A percentile compares a stretch with the other conserved stretches of the same genome.
Conservation (phyloP, 176 grass and related monocot genomes). For the Carex pumila region DNA sequence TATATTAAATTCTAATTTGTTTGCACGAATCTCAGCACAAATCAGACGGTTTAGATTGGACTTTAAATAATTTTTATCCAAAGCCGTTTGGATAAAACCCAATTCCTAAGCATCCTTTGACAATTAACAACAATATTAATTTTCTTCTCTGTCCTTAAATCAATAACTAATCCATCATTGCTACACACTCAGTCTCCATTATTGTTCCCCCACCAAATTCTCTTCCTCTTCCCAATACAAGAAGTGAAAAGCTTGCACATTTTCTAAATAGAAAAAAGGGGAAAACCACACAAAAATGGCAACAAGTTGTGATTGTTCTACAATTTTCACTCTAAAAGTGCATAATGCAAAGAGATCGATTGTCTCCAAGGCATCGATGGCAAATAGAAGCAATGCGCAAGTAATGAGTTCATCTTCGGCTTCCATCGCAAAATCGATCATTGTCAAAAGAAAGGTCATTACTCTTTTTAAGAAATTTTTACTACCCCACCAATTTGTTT, state of each 20-base stretch:
- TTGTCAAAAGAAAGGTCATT: conserved; percentile 11
- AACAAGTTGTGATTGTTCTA: neutral
- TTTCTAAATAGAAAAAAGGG: neutral
- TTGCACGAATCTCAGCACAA: too few species aligned
- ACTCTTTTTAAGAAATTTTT: neutral
- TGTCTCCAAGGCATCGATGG: neutral
- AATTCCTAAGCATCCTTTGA: neutral
- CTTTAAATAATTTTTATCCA: too few species aligned
- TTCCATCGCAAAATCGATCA: conserved; percentile 5
- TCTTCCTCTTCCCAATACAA: neutral
- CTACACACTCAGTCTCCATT: neutral
- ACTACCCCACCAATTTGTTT: neutral
- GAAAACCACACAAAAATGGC: neutral
- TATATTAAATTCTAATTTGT: too few species aligned
- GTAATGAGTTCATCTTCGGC: neutral
- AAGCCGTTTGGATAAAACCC: too few species aligned
- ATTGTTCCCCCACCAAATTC: neutral
- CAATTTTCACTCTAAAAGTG: neutral
- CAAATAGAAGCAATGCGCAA: conserved; percentile 3
- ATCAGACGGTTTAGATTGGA: too few species aligned
- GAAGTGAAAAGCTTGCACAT: neutral
- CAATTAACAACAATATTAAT: neutral
- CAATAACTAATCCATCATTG: neutral
- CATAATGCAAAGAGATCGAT: neutral
- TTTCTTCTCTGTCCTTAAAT: neutral